Percentiles rank a stretch among this genome's conserved stretches.
Evolutionary conservation across 2,329 filamentous ascomycete genomes (phyloP).

Genomic region (Thielaviopsis ethacetica): DNA sequence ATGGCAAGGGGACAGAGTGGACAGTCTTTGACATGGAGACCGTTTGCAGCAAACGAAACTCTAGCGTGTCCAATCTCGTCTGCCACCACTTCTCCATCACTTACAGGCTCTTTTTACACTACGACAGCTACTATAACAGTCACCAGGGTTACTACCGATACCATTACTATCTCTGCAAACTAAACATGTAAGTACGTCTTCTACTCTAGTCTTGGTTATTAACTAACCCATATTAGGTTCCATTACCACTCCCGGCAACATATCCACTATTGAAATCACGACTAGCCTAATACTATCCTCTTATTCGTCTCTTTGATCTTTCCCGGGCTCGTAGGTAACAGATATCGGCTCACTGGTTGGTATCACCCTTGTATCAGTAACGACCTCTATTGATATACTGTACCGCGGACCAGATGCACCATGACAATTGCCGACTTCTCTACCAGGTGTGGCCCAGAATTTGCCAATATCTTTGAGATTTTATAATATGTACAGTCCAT

Average conservation of each 20-base stretch:
- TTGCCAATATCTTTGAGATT: too few relatives aligned
- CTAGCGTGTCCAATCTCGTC: too few relatives aligned
- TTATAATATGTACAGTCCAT: too few relatives aligned
- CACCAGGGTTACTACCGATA: neutral
- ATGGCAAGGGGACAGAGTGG: neutral
- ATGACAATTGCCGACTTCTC: too few relatives aligned
- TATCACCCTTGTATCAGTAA: too few relatives aligned
- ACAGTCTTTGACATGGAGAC: neutral
- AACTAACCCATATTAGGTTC: neutral
- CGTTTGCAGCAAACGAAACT: neutral
- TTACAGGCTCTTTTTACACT: neutral
- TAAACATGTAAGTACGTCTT: neutral
- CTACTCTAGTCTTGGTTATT: neutral
- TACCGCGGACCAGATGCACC: too few relatives aligned
- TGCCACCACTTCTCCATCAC: too few relatives aligned
- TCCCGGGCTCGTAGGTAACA: neutral
- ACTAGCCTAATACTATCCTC: neutral
- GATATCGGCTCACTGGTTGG: too few relatives aligned
- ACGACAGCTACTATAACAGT: neutral
- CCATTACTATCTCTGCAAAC: neutral
- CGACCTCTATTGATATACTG: too few relatives aligned
- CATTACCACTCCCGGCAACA: neutral
- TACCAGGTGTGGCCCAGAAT: too few relatives aligned
- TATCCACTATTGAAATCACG: neutral
- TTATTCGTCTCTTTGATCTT: slow-evolving; percentile 6